Evolutionary conservation across 495 filamentous ascomycete genomes (phyloP).

Genomic region (Daldinia loculata): DNA sequence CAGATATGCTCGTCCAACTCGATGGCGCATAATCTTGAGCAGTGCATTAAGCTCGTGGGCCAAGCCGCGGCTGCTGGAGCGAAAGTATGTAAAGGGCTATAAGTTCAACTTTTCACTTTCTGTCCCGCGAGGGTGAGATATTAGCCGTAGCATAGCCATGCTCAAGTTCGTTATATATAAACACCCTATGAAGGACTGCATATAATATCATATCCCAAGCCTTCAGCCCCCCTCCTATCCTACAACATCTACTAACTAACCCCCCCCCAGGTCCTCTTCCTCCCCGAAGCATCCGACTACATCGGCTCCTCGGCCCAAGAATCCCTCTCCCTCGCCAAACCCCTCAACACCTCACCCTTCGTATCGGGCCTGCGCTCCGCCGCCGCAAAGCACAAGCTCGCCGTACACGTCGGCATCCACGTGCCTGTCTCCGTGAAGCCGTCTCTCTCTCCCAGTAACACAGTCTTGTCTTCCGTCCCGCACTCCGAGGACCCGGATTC

Average conservation of each 20-base stretch:
- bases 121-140: too few relatives aligned
- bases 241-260: too few relatives aligned
- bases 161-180: too few relatives aligned
- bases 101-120: not conserved
- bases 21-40: slow-evolving; percentile 78
- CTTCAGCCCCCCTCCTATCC: too few relatives aligned
- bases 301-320: slow-evolving; percentile 73
- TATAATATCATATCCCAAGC: too few relatives aligned
- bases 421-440: slow-evolving; percentile 66
- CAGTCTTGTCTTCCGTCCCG: slow-evolving; percentile 16
- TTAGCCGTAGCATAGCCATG: too few relatives aligned
- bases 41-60: slow-evolving; percentile 74
- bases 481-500: slow-evolving; percentile 13
- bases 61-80: slow-evolving; percentile 80
- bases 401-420: slow-evolving; percentile 91
- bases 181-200: too few relatives aligned
- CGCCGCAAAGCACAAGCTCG: slow-evolving; percentile 65
- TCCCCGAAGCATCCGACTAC: slow-evolving; percentile 93
- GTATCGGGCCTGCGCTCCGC: slow-evolving; percentile 74
- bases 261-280: slow-evolving; percentile 80
- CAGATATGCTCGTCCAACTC: slow-evolving; percentile 86
- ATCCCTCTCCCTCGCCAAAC: slow-evolving; percentile 69
- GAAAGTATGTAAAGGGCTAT: slow-evolving; percentile 61
- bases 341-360: slow-evolving; percentile 65
- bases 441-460: slow-evolving; percentile 8